phyloP scores from a whole-genome alignment of 1,284 basidiomycete species.

The Melampsora americana region DNA sequence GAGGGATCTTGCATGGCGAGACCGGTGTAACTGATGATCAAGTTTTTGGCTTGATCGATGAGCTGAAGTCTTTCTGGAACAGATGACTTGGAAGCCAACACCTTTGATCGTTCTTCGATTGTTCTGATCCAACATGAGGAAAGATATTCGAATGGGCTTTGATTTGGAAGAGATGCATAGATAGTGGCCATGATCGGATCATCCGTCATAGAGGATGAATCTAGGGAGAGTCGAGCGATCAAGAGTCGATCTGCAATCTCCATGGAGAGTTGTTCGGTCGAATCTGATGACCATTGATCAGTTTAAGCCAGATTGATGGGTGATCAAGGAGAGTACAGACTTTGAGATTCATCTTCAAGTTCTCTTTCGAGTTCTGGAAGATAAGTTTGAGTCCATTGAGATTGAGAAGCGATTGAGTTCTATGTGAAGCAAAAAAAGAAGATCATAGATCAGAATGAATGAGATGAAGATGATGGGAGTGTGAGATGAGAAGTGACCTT shows the following conservation, averaged over 20 bases:
- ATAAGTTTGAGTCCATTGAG: slow-evolving; percentile 27
- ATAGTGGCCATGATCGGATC: slow-evolving; percentile 77
- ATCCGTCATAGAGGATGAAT: slow-evolving; percentile 70
- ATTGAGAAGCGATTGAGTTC: background rate
- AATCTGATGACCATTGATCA: slow-evolving; percentile 36
- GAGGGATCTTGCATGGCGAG: slow-evolving; percentile 80
- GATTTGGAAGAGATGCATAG: slow-evolving; percentile 69
- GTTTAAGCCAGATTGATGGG: background rate
- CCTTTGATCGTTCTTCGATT: slow-evolving; percentile 60
- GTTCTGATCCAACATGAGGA: slow-evolving; percentile 84
- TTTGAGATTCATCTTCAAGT: slow-evolving; percentile 36
- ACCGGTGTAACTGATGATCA: slow-evolving; percentile 85
- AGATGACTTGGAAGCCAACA: slow-evolving; percentile 63
- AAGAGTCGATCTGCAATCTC: slow-evolving; percentile 71
- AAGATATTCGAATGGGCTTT: slow-evolving; percentile 87
- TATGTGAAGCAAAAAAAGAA: background rate
- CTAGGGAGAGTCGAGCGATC: slow-evolving; percentile 79
- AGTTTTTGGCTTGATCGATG: slow-evolving; percentile 70
- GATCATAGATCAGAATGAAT: background rate
- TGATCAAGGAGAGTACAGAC: slow-evolving; percentile 8
- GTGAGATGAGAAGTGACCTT: slow-evolving; percentile 20
- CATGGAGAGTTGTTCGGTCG: slow-evolving; percentile 45
- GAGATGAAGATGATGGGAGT: background rate
- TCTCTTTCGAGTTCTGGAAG: slow-evolving; percentile 27
- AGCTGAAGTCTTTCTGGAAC: slow-evolving; percentile 59